phyloP scores from a whole-genome alignment of 441 rosid species.

The Mallotus japonicus region DNA sequence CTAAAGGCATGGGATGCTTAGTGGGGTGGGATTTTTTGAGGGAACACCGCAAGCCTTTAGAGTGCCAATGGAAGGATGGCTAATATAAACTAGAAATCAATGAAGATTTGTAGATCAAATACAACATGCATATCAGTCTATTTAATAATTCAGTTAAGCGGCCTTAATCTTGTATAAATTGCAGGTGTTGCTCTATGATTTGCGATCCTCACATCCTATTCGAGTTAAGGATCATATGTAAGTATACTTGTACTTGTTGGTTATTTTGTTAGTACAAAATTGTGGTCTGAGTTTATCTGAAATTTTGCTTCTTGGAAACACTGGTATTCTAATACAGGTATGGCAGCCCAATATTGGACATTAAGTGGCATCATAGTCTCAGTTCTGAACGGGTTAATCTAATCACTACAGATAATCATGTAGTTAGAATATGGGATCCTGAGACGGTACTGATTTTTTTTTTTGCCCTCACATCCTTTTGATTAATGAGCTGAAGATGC shows the following conservation, averaged over 20 bases:
- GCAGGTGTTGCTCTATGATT: slow-evolving; percentile 85
- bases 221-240: slow-evolving; percentile 91
- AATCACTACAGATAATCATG: slow-evolving; percentile 73
- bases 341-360: slow-evolving; percentile 79
- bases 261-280: background rate
- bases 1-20: background rate
- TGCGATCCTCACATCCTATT: slow-evolving; percentile 77
- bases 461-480: background rate
- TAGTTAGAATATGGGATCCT: slow-evolving; percentile 95
- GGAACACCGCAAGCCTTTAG: background rate
- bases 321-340: slow-evolving; percentile 49
- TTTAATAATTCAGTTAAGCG: background rate
- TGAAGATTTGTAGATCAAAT: background rate
- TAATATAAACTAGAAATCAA: background rate
- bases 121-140: background rate
- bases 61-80: background rate
- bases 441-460: slow-evolving; percentile 55
- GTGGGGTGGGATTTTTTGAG: background rate
- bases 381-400: slow-evolving; percentile 71
- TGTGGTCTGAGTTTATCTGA: background rate
- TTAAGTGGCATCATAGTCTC: slow-evolving; percentile 84
- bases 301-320: slow-evolving; percentile 22
- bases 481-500: background rate
- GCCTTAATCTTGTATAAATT: slow-evolving; percentile 18
- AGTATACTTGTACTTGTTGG: slow-evolving; percentile 26